These are phyloP conservation scores for Phytopythium helicoides DNA, from an alignment of 352 stramenopile species.

Conservation along the genomic window DNA sequence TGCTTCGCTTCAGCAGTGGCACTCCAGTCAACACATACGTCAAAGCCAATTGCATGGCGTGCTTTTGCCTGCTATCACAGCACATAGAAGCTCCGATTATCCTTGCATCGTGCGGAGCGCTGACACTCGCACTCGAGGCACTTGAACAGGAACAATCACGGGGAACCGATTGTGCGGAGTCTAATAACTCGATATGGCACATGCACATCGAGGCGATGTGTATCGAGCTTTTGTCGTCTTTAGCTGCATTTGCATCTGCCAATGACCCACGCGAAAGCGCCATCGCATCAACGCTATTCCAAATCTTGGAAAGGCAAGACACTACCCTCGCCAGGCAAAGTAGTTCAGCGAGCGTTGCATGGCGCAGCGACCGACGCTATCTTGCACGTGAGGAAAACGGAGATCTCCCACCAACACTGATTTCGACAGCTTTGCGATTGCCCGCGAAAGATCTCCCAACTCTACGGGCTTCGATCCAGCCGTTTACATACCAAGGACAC, in stretches of 20 bases:
- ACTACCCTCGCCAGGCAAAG: background rate
- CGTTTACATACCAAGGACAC: conserved; percentile 39
- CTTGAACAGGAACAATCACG: conserved; percentile 30
- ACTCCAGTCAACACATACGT: conserved; percentile 29
- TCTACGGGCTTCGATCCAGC: conserved; percentile 29
- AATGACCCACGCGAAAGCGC: conserved; percentile 51
- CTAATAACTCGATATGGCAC: conserved; percentile 6
- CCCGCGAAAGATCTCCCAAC: conserved; percentile 13
- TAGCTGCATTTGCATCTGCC: conserved; percentile 55
- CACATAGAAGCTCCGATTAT: conserved; percentile 38
- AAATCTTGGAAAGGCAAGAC: conserved; percentile 59
- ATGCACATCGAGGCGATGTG: conserved; percentile 57
- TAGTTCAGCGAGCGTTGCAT: conserved; percentile 10
- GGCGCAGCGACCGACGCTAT: conserved; percentile 63
- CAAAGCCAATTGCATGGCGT: conserved; percentile 69
- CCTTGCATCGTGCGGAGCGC: conserved; percentile 53
- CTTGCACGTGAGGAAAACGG: conserved; percentile 24
- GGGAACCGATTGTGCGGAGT: background rate
- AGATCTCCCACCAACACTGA: conserved; percentile 22
- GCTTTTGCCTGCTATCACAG: conserved; percentile 55
- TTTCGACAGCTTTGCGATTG: conserved; percentile 29
- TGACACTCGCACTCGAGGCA: conserved; percentile 51
- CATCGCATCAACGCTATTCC: conserved; percentile 55
- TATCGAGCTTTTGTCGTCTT: conserved; percentile 54
- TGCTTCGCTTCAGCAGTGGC: conserved; percentile 30